Base-by-base conservation (phyloP, 768 basidiomycete genomes). In the Podaxis sp. region DNA sequence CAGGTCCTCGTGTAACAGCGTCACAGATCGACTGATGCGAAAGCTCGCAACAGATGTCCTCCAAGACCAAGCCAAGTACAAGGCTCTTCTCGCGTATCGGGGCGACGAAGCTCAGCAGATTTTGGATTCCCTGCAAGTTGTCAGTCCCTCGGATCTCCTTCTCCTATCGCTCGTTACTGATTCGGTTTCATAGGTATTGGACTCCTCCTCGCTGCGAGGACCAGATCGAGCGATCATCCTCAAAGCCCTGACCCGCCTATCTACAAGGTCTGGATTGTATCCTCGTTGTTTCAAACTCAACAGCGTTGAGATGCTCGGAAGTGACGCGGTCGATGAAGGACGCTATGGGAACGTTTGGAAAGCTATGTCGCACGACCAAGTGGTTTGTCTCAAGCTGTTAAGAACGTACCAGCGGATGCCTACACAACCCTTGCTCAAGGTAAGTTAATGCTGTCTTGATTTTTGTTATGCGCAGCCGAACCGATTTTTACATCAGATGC, bases 271-370 rank as follows among this genome's bases (percentile, higher is more conserved):
- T 2, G 68, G 68, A 5, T 66, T 71, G 4, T 71, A 73, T 57
- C 76, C 76, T 11, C 64, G 69, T 11, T 72, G 72, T 51, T 70
- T 76, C 49, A 59, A 65, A 4, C 65, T 72, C n/a, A 58, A 49
- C 15, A 68, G 61, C 6, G 59, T 72, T 28, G 48, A 63, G 19
- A 63, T 57, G 2, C 59, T 66, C 15, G 63, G 66, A 0, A 63
- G 66, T 2, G 59, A 63, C 4, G 63, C 71, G 1, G 55, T 68
- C 0, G 64, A 71, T 4, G 63, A 65, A 22, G 75, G 75, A 2
- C 64, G 68, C 28, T 76, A 73, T 61, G 69, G 72, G 2, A 72
- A 73, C 15, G 68, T 76, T 26, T 75, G 72, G 68, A 73, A 62
- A 59, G 72, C 70, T 2, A 6, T 51, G n/a, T 67, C 68, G 39